phyloP scores from a whole-genome alignment of 2,329 filamentous ascomycete genomes.

The Botryotinia calthae region DNA sequence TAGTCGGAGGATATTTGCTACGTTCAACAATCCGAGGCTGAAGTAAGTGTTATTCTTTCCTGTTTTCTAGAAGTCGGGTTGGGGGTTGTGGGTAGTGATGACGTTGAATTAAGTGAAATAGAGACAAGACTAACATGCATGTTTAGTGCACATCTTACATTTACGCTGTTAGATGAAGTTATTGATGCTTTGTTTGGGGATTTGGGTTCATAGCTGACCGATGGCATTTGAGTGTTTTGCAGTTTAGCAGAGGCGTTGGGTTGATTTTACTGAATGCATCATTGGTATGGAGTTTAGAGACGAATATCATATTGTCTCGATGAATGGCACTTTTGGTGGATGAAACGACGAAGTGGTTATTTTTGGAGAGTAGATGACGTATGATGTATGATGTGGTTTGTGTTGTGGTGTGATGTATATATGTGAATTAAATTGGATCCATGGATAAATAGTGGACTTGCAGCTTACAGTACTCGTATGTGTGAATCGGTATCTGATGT shows the following conservation, averaged over 20 bases:
- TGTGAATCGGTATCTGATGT: neutral
- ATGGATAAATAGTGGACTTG: neutral
- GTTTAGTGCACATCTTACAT: constrained; percentile 39
- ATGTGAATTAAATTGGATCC: neutral
- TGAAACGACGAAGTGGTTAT: neutral
- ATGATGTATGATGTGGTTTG: neutral
- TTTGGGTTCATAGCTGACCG: constrained; percentile 30
- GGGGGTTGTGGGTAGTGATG: neutral
- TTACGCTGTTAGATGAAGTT: constrained; percentile 41
- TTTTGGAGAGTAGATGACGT: neutral
- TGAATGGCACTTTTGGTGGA: neutral
- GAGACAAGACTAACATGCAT: neutral
- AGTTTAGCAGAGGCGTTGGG: neutral
- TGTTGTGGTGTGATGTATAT: neutral
- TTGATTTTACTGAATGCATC: neutral
- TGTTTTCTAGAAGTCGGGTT: neutral
- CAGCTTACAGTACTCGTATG: neutral
- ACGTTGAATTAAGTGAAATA: neutral
- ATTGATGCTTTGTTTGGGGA: constrained; percentile 40
- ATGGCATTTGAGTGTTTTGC: constrained; percentile 28
- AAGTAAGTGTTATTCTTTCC: constrained; percentile 61
- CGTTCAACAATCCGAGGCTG: constrained; percentile 83
- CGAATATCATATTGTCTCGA: neutral
- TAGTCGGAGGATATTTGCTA: constrained; percentile 83
- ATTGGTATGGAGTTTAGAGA: constrained; percentile 3